These are phyloP conservation scores for Isabelozyma rhagii DNA, from an alignment of 805 yeast genomes.

Conservation along the genomic window DNA sequence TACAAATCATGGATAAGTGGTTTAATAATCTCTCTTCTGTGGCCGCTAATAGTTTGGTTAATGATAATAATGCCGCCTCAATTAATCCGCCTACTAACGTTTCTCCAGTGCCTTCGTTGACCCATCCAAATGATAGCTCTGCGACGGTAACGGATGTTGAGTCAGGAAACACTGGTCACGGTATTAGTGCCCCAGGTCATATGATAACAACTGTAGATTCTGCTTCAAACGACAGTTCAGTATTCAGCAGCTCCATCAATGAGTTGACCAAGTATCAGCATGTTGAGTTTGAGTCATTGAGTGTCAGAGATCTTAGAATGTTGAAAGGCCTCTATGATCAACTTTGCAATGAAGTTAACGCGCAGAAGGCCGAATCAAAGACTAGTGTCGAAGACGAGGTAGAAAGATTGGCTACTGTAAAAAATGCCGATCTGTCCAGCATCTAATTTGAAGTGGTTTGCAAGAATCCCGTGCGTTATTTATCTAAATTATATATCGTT, in stretches of 20 bases:
- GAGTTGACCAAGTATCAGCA: slow-evolving; percentile 32
- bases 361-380: slow-evolving; percentile 9
- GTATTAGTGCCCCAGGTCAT: too few relatives aligned
- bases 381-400: slow-evolving; percentile 5
- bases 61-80: neutral
- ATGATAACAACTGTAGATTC: too few relatives aligned
- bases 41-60: neutral
- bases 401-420: too few relatives aligned
- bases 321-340: slow-evolving; percentile 37
- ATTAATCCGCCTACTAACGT: too few relatives aligned
- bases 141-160: slow-evolving; percentile 1
- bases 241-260: slow-evolving; percentile 13
- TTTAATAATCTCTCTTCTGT: slow-evolving; percentile 26
- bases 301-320: slow-evolving; percentile 30
- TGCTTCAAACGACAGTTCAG: slow-evolving; percentile 16
- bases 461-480: too few relatives aligned
- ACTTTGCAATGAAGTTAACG: slow-evolving; percentile 21
- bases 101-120: too few relatives aligned
- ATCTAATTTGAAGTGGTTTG: too few relatives aligned
- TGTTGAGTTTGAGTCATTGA: slow-evolving; percentile 33
- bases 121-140: neutral
- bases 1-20: slow-evolving; percentile 44
- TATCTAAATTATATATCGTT: too few relatives aligned
- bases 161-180: slow-evolving; percentile 4
- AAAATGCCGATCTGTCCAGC: too few relatives aligned